phyloP scores from a whole-genome alignment of 2,329 filamentous ascomycete genomes.

The Aspergillus niger region DNA sequence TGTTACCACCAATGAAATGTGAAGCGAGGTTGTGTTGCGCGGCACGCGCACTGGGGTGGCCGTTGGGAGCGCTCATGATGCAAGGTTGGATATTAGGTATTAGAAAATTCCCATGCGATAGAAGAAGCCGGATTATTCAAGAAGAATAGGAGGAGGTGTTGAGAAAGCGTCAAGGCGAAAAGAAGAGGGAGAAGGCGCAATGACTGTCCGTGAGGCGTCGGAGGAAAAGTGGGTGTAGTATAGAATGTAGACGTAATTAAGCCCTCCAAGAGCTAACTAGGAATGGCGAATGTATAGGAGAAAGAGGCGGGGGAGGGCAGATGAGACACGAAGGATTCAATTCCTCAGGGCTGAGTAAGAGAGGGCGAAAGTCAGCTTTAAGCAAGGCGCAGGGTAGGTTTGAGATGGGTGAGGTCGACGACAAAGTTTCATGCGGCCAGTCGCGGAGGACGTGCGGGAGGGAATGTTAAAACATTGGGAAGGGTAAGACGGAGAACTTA shows the following conservation, averaged over 20 bases:
- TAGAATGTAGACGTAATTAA: slow-evolving; percentile 2
- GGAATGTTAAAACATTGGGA: not conserved
- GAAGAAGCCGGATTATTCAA: slow-evolving; percentile 16
- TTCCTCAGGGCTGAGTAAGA: slow-evolving; percentile 4
- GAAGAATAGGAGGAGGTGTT: not conserved
- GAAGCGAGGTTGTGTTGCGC: slow-evolving; percentile 80
- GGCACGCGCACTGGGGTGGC: slow-evolving; percentile 64
- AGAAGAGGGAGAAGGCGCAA: slow-evolving; percentile 10
- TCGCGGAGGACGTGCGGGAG: not conserved
- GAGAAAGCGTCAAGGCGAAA: slow-evolving; percentile 3
- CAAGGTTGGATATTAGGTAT: slow-evolving; percentile 29
- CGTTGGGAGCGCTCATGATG: slow-evolving; percentile 46
- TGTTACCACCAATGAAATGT: slow-evolving; percentile 97
- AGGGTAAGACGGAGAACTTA: not conserved
- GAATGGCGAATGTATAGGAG: not conserved
- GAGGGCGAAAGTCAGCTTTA: slow-evolving; percentile 5
- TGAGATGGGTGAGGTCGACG: not conserved
- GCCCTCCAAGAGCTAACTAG: slow-evolving; percentile 5
- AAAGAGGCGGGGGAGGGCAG: not conserved
- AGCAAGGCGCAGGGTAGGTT: not conserved
- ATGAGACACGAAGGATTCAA: slow-evolving; percentile 2
- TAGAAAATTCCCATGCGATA: slow-evolving; percentile 28
- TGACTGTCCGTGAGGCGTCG: not conserved
- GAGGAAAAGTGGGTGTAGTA: slow-evolving; percentile 2
- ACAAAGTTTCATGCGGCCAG: not conserved